phyloP scores from a whole-genome alignment of 2,329 filamentous ascomycete species.

The Fusarium brachygibbosum region DNA sequence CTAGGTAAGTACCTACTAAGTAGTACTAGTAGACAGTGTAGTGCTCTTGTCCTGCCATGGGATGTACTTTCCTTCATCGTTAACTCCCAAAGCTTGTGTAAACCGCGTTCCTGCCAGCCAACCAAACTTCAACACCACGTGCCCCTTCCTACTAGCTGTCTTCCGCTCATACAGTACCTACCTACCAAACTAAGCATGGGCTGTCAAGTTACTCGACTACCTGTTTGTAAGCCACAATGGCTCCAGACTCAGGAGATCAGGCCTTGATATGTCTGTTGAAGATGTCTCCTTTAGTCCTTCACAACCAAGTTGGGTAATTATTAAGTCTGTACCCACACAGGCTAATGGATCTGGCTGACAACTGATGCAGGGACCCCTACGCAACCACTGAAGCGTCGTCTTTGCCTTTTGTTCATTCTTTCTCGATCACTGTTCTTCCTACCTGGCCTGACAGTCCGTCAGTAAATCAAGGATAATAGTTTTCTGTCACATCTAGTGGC shows the following conservation, averaged over 20 bases:
- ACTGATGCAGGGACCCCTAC: slow-evolving; percentile 12
- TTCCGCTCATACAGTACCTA: neutral
- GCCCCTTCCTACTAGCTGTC: slow-evolving; percentile 15
- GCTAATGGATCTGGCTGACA: slow-evolving; percentile 12
- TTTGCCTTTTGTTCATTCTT: neutral
- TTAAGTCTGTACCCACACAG: slow-evolving; percentile 12
- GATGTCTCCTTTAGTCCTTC: neutral
- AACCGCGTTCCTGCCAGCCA: slow-evolving; percentile 1
- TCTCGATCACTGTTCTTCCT: neutral
- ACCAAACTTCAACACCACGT: slow-evolving; percentile 46
- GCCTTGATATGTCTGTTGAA: neutral
- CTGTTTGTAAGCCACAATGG: slow-evolving; percentile 31
- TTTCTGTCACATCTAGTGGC: neutral
- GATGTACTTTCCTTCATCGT: neutral
- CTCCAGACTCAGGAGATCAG: slow-evolving; percentile 20
- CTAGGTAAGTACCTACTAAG: neutral
- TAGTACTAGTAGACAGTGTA: too few species aligned
- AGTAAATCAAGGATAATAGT: neutral
- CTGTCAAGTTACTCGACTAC: too few species aligned
- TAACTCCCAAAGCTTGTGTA: slow-evolving; percentile 18
- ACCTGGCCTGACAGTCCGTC: neutral
- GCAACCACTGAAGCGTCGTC: slow-evolving; percentile 2
- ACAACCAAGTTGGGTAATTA: slow-evolving; percentile 12
- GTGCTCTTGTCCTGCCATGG: neutral
- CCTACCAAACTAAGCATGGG: neutral